Evolutionary conservation across 1,284 basidiomycete genomes (phyloP).

Genomic region (Dichomitus squalens): DNA sequence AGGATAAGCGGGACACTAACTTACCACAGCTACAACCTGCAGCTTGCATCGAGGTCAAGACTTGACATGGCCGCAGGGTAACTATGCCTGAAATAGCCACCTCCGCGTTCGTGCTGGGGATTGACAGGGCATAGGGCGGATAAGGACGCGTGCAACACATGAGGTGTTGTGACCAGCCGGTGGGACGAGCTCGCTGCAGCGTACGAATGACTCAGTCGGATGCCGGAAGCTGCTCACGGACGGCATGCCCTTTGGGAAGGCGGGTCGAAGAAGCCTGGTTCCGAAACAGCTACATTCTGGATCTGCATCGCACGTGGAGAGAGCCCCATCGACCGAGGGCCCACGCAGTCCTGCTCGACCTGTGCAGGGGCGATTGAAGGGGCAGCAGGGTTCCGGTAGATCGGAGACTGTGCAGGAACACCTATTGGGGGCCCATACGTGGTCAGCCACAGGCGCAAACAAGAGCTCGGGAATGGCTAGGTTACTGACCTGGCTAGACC

Average conservation of each 20-base stretch:
- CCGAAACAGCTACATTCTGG: constrained; percentile 15
- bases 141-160: constrained; percentile 14
- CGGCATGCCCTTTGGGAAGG: constrained; percentile 6
- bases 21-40: constrained; percentile 10
- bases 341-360: constrained; percentile 1
- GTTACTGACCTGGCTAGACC: constrained; percentile 22
- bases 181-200: constrained; percentile 10
- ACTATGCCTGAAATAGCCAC: constrained; percentile 9
- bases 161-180: constrained; percentile 13
- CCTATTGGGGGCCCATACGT: constrained; percentile 10
- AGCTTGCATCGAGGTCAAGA: constrained; percentile 15
- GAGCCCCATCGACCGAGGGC: constrained; percentile 3
- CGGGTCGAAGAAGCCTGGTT: constrained; percentile 10
- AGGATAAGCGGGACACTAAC: constrained; percentile 9
- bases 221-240: constrained; percentile 9
- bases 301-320: constrained; percentile 19
- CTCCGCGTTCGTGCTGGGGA: constrained; percentile 7
- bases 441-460: constrained; percentile 21
- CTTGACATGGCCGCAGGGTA: constrained; percentile 18
- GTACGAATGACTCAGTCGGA: constrained; percentile 9
- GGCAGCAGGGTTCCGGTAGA: constrained; percentile 19
- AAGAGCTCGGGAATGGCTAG: constrained; percentile 18
- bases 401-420: constrained; percentile 17
- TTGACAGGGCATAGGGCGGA: constrained; percentile 18
- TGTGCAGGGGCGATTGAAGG: constrained; percentile 12